Conservation (phyloP, 2,329 filamentous ascomycete genomes). For the Ceratocystis harringtonii region DNA sequence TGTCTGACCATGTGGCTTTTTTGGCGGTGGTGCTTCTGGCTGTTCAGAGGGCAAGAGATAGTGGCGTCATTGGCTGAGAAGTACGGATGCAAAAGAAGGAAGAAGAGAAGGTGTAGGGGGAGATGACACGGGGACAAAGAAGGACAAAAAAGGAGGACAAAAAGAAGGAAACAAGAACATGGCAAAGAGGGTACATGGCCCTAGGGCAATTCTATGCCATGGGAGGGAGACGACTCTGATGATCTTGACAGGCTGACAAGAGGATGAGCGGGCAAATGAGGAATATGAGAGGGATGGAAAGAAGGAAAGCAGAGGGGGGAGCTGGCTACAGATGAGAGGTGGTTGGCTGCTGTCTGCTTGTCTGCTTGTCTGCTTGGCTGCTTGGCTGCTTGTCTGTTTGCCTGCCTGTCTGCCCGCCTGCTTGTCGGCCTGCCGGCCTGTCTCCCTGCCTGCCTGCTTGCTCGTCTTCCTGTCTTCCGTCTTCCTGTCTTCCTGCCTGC, state of each 20-base stretch:
- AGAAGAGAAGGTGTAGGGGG: neutral
- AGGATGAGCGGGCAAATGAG: neutral
- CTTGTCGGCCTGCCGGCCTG: too few species aligned
- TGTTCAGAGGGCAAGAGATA: neutral
- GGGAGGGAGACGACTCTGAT: neutral
- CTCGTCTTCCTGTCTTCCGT: too few species aligned
- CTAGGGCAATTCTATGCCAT: too few species aligned
- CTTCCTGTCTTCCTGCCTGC: too few species aligned
- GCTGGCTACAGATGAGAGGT: too few species aligned
- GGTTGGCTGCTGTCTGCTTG: too few species aligned
- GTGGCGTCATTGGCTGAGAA: constrained; percentile 3
- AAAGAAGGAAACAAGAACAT: too few species aligned
- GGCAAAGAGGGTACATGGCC: neutral
- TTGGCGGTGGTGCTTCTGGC: neutral
- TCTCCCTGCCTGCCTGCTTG: too few species aligned
- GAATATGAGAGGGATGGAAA: neutral
- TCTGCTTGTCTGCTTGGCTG: too few species aligned
- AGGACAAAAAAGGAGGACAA: neutral
- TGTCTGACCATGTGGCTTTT: constrained; percentile 5
- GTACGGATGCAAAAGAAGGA: neutral
- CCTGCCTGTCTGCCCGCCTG: too few species aligned
- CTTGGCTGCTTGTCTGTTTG: too few species aligned
- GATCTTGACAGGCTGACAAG: neutral
- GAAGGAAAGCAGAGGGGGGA: neutral
- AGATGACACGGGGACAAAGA: neutral